Conservation (phyloP, 805 yeast species). For the Myxozyma sirexii region DNA sequence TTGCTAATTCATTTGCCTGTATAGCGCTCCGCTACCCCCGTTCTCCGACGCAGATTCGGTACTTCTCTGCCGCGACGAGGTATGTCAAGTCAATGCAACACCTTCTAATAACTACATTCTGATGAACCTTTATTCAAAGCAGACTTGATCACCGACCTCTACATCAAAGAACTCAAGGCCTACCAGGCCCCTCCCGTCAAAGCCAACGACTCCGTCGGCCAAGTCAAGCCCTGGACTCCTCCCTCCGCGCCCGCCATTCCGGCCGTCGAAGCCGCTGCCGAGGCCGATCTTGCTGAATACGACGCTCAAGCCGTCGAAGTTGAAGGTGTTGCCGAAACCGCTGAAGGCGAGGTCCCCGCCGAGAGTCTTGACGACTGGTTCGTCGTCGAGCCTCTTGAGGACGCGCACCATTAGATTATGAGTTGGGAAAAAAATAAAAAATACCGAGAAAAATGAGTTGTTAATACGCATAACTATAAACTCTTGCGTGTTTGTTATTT, state of each 20-base stretch:
- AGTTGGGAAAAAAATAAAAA: neutral
- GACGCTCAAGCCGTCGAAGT: conserved; percentile 68
- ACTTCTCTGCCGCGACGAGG: conserved; percentile 31
- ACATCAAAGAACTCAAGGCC: conserved; percentile 81
- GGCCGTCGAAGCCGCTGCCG: conserved; percentile 58
- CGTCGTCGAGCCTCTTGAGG: conserved; percentile 47
- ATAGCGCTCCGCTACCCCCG: conserved; percentile 26
- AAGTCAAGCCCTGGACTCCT: conserved; percentile 78
- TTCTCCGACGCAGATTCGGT: conserved; percentile 28
- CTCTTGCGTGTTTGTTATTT: neutral
- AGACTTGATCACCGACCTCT: conserved; percentile 79
- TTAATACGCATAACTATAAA: neutral
- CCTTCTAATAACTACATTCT: too few species aligned
- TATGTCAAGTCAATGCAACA: too few species aligned
- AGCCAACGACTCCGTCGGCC: conserved; percentile 72
- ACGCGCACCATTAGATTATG: conserved; percentile 40
- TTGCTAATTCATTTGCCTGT: neutral
- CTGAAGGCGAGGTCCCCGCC: conserved; percentile 41
- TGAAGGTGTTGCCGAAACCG: conserved; percentile 55
- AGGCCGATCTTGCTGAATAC: conserved; percentile 69
- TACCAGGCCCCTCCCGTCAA: conserved; percentile 82
- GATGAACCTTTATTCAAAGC: too few species aligned
- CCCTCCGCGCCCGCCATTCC: conserved; percentile 83
- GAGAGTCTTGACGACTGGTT: conserved; percentile 46
- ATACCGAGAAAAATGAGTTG: neutral